phyloP scores from a whole-genome alignment of 139 green algal genomes.

The Picocystis salinarum region DNA sequence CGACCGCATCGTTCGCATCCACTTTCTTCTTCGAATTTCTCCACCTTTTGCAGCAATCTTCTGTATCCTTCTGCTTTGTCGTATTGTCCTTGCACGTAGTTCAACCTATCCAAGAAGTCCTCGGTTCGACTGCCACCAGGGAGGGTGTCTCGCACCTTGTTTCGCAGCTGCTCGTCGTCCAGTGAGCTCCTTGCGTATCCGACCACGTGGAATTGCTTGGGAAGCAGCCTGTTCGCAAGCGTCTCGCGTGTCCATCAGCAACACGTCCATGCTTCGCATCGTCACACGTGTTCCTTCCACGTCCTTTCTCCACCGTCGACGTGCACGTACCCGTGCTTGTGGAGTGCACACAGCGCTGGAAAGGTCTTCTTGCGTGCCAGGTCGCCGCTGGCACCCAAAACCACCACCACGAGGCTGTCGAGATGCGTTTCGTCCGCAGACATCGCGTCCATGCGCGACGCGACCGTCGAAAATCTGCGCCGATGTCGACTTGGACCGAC shows the following conservation, averaged over 20 bases:
- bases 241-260: neutral
- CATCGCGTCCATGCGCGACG: too few relatives aligned
- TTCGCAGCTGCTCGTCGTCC: slow-evolving; percentile 35
- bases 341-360: slow-evolving; percentile 58
- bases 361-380: slow-evolving; percentile 93
- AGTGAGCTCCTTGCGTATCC: slow-evolving; percentile 58
- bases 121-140: slow-evolving; percentile 10
- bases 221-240: slow-evolving; percentile 27
- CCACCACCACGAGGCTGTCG: too few relatives aligned
- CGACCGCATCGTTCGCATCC: slow-evolving; percentile 14
- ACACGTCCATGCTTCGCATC: neutral
- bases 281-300: neutral
- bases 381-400: too few relatives aligned
- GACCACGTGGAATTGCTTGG: slow-evolving; percentile 36
- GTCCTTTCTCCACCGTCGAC: neutral
- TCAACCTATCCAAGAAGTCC: slow-evolving; percentile 40
- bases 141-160: slow-evolving; percentile 31
- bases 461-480: too few relatives aligned
- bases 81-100: slow-evolving; percentile 48
- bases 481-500: too few relatives aligned
- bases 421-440: too few relatives aligned
- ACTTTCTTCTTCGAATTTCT: slow-evolving; percentile 18
- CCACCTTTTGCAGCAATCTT: slow-evolving; percentile 19
- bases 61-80: slow-evolving; percentile 32
- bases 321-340: slow-evolving; percentile 26